Evolutionary conservation across 345 rosid species (phyloP).

Genomic region (Camelina neglecta): DNA sequence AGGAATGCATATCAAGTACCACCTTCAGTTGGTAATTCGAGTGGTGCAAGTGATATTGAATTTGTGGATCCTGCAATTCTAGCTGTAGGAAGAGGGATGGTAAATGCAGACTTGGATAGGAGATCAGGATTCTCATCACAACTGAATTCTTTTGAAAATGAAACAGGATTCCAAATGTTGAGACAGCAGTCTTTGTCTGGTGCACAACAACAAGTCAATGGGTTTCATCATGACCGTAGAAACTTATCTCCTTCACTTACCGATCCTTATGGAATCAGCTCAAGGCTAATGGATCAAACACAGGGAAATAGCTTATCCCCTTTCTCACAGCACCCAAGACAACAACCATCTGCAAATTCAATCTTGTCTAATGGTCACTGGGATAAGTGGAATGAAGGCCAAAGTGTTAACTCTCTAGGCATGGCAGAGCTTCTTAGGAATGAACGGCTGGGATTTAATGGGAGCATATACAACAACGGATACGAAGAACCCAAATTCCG

Average conservation of each 20-base stretch:
- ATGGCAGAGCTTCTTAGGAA: conserved; percentile 75
- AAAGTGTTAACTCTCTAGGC: conserved; percentile 55
- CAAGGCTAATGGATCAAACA: conserved; percentile 71
- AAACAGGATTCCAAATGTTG: conserved; percentile 67
- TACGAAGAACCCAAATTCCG: conserved; percentile 79
- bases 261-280: conserved; percentile 64
- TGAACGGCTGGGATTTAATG: conserved; percentile 71
- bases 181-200: conserved; percentile 74
- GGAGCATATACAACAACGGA: conserved; percentile 51
- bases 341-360: conserved; percentile 64
- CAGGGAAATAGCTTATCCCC: conserved; percentile 59
- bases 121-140: conserved; percentile 60
- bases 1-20: conserved; percentile 62
- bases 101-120: conserved; percentile 61
- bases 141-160: conserved; percentile 57
- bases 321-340: conserved; percentile 58
- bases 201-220: conserved; percentile 34
- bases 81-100: conserved; percentile 88
- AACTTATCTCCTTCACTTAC: conserved; percentile 58
- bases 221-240: conserved; percentile 59
- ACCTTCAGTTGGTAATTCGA: conserved; percentile 46
- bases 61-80: conserved; percentile 96
- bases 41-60: conserved; percentile 67
- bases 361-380: conserved; percentile 69
- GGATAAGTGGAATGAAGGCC: conserved; percentile 80